These are phyloP conservation scores for Phytophthora citrophthora DNA, from an alignment of 352 stramenopile genomes.

Conservation along the genomic window DNA sequence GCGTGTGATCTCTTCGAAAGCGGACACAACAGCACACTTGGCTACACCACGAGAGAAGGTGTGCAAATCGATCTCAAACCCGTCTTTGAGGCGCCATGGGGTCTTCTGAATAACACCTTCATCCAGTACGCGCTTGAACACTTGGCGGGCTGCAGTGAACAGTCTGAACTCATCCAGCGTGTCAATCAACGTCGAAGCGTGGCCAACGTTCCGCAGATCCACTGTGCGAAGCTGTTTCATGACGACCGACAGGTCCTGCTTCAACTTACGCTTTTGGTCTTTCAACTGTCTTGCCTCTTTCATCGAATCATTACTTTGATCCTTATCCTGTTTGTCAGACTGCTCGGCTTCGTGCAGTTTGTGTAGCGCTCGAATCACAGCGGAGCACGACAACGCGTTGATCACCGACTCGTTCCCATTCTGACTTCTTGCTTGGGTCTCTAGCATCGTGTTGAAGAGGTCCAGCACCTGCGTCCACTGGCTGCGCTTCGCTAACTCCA, in stretches of 20 bases:
- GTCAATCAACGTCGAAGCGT: slow-evolving; percentile 66
- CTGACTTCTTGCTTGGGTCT: slow-evolving; percentile 31
- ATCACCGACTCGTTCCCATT: slow-evolving; percentile 33
- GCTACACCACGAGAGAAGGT: slow-evolving; percentile 66
- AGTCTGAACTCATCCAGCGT: slow-evolving; percentile 60
- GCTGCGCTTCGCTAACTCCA: slow-evolving; percentile 53
- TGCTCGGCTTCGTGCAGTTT: slow-evolving; percentile 27
- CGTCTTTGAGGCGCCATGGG: slow-evolving; percentile 60
- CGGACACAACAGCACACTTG: slow-evolving; percentile 74
- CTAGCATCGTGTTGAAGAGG: slow-evolving; percentile 67
- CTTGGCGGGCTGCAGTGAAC: slow-evolving; percentile 48
- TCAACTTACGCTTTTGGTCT: slow-evolving; percentile 28
- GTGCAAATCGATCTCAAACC: slow-evolving; percentile 78
- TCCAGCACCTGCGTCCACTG: slow-evolving; percentile 55
- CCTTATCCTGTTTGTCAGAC: not conserved
- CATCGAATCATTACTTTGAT: not conserved
- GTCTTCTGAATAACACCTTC: slow-evolving; percentile 47
- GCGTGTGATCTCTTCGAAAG: slow-evolving; percentile 55
- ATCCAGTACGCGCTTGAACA: slow-evolving; percentile 61
- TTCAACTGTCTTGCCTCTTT: slow-evolving; percentile 7
- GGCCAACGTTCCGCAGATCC: slow-evolving; percentile 48
- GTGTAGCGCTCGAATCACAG: slow-evolving; percentile 58
- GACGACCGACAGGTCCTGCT: slow-evolving; percentile 54
- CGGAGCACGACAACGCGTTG: slow-evolving; percentile 58
- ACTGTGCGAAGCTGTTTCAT: slow-evolving; percentile 50